Base-by-base conservation (phyloP, 768 basidiomycete genomes). In the Postia placenta region DNA sequence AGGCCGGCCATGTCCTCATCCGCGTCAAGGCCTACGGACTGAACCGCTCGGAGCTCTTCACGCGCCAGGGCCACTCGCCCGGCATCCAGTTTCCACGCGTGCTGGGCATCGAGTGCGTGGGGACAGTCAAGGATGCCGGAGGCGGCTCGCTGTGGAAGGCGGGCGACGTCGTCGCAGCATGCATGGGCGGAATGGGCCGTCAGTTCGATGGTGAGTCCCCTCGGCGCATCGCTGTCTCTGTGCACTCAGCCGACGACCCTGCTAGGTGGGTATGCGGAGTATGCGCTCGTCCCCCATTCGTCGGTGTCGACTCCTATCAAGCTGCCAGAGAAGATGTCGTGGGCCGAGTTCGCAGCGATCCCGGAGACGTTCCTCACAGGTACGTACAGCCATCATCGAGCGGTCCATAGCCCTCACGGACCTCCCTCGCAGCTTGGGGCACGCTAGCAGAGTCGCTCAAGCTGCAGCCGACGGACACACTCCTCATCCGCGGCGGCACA, bases 31-130 rank as follows among this genome's bases (percentile, higher is more conserved):
- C 44, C 4, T 45, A 45, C 20, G 44, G 44, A 5, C 22, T 45
- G 28, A 45, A 45, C 44, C 44, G 44, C 19, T 45, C 44, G 19
- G 44, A 45, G 44, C 44, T 45, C 3, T 45, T 45, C 44, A 45
- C 44, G 30, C 24, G 44, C 24, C 44, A 45, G 33, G 44, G 44
- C 28, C 44, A 45, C 20, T 45, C 44, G 17, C 44, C 44, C 4
- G 44, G 44, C 2, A 45, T 45, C 22, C 44, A 45, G 44, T 45
- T 45, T 19, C 44, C 44, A 11, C 27, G 44, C 3, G 44, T 45
- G 17, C 19, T 45, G 5, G 44, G 44, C n/a, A 45, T 45, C 33
- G 44, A 45, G 44, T 45, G 44, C 33, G 44, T 45, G 17, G 44
- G 44, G 3, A 17, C 35, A 5, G 44, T 45, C 17, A 45, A 45